A percentile compares a stretch with the other conserved stretches of the same genome.
Conservation (phyloP, 345 rosid genomes). For the Erucastrum elatum region DNA sequence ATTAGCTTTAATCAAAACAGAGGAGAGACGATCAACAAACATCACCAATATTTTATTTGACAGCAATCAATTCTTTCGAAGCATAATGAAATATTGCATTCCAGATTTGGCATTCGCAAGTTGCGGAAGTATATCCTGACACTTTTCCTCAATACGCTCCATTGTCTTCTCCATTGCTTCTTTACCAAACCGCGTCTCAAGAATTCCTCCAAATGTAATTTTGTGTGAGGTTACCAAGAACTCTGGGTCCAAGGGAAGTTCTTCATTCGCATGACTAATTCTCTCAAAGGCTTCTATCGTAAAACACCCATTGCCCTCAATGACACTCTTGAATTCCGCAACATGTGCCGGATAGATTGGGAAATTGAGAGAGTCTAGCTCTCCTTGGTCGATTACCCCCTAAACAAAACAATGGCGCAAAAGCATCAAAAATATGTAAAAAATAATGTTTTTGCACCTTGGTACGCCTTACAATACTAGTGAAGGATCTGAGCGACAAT, state of each 20-base stretch:
- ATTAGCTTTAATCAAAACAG: background rate
- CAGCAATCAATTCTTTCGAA: conserved; percentile 17
- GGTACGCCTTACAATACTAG: background rate
- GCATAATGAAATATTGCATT: conserved; percentile 26
- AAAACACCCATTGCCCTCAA: conserved; percentile 22
- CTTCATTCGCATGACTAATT: conserved; percentile 20
- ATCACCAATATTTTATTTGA: background rate
- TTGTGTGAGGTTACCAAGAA: conserved; percentile 17
- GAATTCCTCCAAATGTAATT: conserved; percentile 32
- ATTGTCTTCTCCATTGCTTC: conserved; percentile 37
- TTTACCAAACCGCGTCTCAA: conserved; percentile 31
- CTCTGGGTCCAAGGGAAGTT: conserved; percentile 24
- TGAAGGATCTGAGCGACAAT: background rate
- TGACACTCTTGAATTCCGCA: conserved; percentile 28
- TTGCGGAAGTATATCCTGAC: conserved; percentile 14
- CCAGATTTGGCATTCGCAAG: conserved; percentile 25
- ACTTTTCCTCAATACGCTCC: conserved; percentile 15
- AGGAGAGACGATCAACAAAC: background rate
- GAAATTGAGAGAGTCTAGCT: conserved; percentile 26
- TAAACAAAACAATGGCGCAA: background rate
- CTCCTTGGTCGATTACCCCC: conserved; percentile 35
- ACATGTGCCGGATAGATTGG: conserved; percentile 26
- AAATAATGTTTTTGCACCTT: background rate
- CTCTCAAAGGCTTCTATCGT: conserved; percentile 24
- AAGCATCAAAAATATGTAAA: background rate